These are phyloP conservation scores for Cucumis melo DNA, from an alignment of 306 rosid genomes.

Conservation along the genomic window DNA sequence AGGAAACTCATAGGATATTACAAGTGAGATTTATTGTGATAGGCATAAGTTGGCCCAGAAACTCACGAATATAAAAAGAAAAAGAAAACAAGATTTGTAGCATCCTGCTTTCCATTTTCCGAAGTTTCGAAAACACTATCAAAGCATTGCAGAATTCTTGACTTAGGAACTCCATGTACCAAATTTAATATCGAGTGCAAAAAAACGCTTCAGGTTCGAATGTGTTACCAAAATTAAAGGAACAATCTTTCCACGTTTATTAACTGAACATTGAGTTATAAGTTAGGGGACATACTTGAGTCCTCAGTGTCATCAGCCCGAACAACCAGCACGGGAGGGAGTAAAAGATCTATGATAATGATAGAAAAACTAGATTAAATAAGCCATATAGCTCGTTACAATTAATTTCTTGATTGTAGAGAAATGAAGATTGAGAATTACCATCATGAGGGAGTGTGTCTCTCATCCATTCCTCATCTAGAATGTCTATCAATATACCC, in stretches of 20 bases:
- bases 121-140: not conserved
- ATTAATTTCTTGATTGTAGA: not conserved
- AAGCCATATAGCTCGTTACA: not conserved
- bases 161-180: not conserved
- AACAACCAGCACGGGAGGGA: conserved; percentile 57
- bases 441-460: conserved; percentile 82
- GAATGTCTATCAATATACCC: conserved; percentile 57
- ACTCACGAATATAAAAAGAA: too few relatives aligned
- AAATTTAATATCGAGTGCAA: not conserved
- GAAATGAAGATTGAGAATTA: not conserved
- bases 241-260: not conserved
- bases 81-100: too few relatives aligned
- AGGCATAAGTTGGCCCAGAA: too few relatives aligned
- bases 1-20: too few relatives aligned
- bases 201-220: not conserved
- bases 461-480: conserved; percentile 90
- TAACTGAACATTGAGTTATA: not conserved
- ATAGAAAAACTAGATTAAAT: not conserved
- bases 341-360: conserved; percentile 48
- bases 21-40: too few relatives aligned
- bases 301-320: conserved; percentile 71
- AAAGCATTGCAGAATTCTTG: not conserved
- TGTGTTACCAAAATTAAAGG: not conserved
- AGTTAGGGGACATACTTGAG: conserved; percentile 37
- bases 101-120: not conserved